phyloP scores from a whole-genome alignment of 768 basidiomycete genomes.

The Trametes sanguinea region DNA sequence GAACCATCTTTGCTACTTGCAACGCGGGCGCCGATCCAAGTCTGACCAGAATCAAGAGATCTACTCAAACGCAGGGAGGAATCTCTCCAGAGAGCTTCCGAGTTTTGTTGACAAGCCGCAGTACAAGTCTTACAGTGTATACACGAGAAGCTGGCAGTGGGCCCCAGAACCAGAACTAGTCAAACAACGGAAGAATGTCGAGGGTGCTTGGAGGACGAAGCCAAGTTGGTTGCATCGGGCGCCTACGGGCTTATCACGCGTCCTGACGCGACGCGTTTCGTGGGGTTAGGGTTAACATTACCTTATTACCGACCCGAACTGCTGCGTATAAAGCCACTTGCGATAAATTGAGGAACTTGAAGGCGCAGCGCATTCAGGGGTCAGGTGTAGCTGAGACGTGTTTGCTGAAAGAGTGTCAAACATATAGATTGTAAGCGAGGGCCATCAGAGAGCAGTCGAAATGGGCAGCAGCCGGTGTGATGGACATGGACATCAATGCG shows the following conservation, averaged over 20 bases:
- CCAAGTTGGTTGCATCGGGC: neutral
- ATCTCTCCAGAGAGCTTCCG: too few relatives aligned
- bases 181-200: too few relatives aligned
- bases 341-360: too few relatives aligned
- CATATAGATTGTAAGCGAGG: neutral
- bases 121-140: too few relatives aligned
- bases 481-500: conserved; percentile 1
- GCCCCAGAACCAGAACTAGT: too few relatives aligned
- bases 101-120: too few relatives aligned
- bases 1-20: neutral
- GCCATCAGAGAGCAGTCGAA: neutral
- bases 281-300: neutral
- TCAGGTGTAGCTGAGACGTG: too few relatives aligned
- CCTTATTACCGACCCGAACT: too few relatives aligned
- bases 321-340: too few relatives aligned
- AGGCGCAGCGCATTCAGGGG: too few relatives aligned
- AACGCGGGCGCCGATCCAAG: neutral
- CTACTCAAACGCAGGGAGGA: neutral
- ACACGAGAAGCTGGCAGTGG: too few relatives aligned
- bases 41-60: neutral
- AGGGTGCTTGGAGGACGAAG: neutral
- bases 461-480: neutral
- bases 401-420: too few relatives aligned
- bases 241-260: neutral
- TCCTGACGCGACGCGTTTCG: neutral